Percentiles rank a stretch among this genome's conserved stretches.
Conservation (phyloP, 768 basidiomycete species). For the Boletus patriciae region DNA sequence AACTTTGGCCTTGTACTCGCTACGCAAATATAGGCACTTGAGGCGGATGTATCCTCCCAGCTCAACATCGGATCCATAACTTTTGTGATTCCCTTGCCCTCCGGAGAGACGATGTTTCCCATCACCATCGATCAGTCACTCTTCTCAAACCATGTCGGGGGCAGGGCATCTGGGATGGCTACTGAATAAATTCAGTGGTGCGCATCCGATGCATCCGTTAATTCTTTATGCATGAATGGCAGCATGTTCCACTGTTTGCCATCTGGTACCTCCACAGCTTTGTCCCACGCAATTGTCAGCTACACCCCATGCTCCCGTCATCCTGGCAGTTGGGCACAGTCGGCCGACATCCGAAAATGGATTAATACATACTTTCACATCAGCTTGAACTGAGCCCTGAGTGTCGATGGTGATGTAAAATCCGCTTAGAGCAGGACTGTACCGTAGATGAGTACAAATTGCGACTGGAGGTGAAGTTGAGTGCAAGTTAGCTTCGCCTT, state of each 20-base stretch:
- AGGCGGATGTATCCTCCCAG: slow-evolving; percentile 64
- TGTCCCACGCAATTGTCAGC: no score
- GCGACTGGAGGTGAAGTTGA: no score
- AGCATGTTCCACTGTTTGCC: not conserved
- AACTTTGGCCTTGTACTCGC: slow-evolving; percentile 77
- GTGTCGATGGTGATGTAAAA: no score
- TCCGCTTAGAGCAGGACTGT: no score
- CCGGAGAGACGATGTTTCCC: not conserved
- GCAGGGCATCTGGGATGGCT: not conserved
- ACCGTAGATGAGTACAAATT: no score
- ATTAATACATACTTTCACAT: no score
- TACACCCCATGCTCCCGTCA: no score
- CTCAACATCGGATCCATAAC: slow-evolving; percentile 12
- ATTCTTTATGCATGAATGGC: not conserved
- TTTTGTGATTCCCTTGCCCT: not conserved
- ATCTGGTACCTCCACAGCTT: no score
- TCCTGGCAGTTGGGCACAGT: no score
- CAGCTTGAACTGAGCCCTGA: no score
- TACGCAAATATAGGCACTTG: slow-evolving; percentile 81
- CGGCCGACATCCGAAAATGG: no score
- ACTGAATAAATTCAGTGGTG: no score
- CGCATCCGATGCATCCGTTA: not conserved
- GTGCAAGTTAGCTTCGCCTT: not conserved
- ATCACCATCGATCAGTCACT: not conserved
- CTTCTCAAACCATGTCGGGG: not conserved